Base-by-base conservation (phyloP, 768 basidiomycete genomes). In the Favolaschia claudopus region DNA sequence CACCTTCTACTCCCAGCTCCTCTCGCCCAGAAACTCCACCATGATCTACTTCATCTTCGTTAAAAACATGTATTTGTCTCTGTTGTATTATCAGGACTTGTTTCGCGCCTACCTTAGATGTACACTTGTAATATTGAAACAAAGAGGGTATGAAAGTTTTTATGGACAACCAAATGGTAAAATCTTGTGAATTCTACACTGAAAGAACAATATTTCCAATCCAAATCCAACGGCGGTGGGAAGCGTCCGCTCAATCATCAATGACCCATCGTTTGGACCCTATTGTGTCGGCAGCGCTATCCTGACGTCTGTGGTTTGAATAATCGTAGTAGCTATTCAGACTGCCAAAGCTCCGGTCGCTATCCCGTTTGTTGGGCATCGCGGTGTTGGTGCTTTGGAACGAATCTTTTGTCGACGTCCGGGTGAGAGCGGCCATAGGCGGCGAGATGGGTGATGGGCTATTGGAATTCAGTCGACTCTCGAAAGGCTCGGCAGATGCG, bases 281-380 rank as follows among this genome's bases (percentile, higher is more conserved):
- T 24, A 58, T 62, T 36, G 49, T 50, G 49, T 52, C 73, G 70
- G 62, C 63, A 47, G 54, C 58, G 49, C 75, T 73, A 48, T 72
- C 67, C 34, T 67, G 71, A 34, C 76, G 76, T 47, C 66, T 66
- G 51, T 76, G 69, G 47, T 66, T 65, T 25, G 65, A 69, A 48
- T 71, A 69, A 20, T 64, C 57, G 32, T 69, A 74, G 62, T 68
- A 74, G 62, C 73, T 75, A 19, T 64, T 66, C 25, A 72, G 59
- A 61, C 79, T 82, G 42, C 73, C 73, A 49, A 72, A 64, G 64
- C 81, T 83, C 36, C 67, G 68, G 48, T 77, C 75, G 66, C 80
- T 83, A 46, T 73, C 73, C 45, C 72, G 68, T 40, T 68, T 77
- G 39, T 73, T 68, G 32, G 77, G 74, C 45, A 63, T 50, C 28